Evolutionary conservation across 805 yeast species (phyloP).

Genomic region (Hanseniaspora vineae): DNA sequence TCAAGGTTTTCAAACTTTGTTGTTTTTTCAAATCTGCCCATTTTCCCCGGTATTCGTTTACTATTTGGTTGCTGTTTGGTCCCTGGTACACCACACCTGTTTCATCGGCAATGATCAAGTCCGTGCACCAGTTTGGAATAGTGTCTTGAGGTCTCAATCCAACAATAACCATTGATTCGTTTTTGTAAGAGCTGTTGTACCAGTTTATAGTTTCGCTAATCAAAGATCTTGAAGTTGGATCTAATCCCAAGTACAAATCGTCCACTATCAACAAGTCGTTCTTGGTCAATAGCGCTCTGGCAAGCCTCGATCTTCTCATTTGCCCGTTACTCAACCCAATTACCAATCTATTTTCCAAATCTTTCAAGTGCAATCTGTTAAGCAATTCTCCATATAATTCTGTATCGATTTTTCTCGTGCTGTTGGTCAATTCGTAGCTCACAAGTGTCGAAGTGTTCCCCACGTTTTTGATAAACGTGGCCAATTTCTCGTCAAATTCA

Average conservation of each 20-base stretch:
- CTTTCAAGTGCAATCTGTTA: slow-evolving; percentile 38
- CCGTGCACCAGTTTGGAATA: slow-evolving; percentile 70
- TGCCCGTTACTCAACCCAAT: slow-evolving; percentile 91
- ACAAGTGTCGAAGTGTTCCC: slow-evolving; percentile 27
- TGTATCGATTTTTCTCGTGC: slow-evolving; percentile 20
- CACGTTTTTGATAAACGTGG: slow-evolving; percentile 1
- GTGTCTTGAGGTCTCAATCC: slow-evolving; percentile 70
- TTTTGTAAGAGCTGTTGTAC: slow-evolving; percentile 7
- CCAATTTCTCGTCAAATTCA: slow-evolving; percentile 43
- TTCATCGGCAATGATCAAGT: slow-evolving; percentile 49
- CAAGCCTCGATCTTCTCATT: slow-evolving; percentile 79
- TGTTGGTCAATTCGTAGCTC: slow-evolving; percentile 23
- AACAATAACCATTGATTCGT: slow-evolving; percentile 20
- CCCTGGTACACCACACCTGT: slow-evolving; percentile 36
- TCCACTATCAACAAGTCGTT: slow-evolving; percentile 59
- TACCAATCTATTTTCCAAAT: slow-evolving; percentile 59
- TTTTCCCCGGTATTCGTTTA: slow-evolving; percentile 1
- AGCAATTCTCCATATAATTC: slow-evolving; percentile 31
- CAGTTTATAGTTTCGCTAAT: slow-evolving; percentile 33
- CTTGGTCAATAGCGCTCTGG: slow-evolving; percentile 49
- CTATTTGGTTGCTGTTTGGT: slow-evolving; percentile 10
- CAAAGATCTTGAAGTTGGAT: slow-evolving; percentile 51
- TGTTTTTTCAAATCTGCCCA: slow-evolving; percentile 16
- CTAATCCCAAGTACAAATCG: slow-evolving; percentile 88
- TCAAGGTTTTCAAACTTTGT: slow-evolving; percentile 5